Evolutionary conservation across 176 grass and related monocot species (phyloP).

Genomic region (Carex cristatella): DNA sequence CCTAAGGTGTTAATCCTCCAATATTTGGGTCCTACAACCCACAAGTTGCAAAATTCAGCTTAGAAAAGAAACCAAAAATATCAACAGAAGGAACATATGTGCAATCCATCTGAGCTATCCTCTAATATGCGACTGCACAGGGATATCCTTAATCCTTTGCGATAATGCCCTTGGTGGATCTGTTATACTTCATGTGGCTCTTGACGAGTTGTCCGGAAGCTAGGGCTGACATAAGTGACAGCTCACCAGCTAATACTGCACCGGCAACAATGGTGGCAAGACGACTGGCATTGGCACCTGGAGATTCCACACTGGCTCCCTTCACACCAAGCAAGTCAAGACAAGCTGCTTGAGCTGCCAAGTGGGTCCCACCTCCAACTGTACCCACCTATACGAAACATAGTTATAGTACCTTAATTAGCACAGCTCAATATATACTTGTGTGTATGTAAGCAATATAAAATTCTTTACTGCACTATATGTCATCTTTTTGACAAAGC

Average conservation of each 20-base stretch:
- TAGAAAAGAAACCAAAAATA: neutral
- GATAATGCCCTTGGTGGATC: slow-evolving; percentile 56
- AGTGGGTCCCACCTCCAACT: slow-evolving; percentile 74
- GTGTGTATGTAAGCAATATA: too few relatives aligned
- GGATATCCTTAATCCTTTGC: neutral
- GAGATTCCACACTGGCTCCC: slow-evolving; percentile 56
- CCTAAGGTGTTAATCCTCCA: too few relatives aligned
- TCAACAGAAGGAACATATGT: neutral
- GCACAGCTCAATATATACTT: neutral
- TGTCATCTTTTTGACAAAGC: too few relatives aligned
- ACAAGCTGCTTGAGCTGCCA: slow-evolving; percentile 71
- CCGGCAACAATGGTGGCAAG: slow-evolving; percentile 73
- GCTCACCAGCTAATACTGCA: slow-evolving; percentile 76
- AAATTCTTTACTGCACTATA: too few relatives aligned
- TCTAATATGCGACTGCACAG: neutral
- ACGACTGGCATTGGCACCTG: slow-evolving; percentile 61
- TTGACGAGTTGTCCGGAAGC: slow-evolving; percentile 79
- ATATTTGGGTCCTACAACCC: neutral
- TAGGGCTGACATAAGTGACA: slow-evolving; percentile 76
- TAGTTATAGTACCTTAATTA: neutral
- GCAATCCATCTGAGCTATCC: neutral
- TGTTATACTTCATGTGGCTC: slow-evolving; percentile 95
- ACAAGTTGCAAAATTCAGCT: neutral
- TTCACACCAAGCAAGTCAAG: slow-evolving; percentile 77
- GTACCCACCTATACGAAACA: slow-evolving; percentile 66